Percentiles rank a stretch among this genome's conserved stretches.
Evolutionary conservation across 1,139 yeast species (phyloP).

Genomic region (Chernovozyma sophiae-reginae): DNA sequence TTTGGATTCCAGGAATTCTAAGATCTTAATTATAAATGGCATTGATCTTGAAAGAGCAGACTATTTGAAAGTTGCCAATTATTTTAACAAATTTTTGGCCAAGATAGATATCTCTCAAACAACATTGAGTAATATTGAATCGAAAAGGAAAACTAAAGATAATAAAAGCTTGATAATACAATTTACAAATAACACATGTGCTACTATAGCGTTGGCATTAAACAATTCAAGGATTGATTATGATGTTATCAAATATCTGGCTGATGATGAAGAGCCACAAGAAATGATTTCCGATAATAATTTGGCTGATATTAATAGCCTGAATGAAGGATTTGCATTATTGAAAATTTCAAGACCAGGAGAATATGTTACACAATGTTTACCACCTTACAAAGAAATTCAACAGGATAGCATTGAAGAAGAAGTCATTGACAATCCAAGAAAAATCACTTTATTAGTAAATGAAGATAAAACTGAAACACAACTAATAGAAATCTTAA

Average conservation of each 20-base stretch:
- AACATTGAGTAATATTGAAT: constrained; percentile 26
- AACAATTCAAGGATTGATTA: constrained; percentile 32
- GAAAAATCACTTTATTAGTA: constrained; percentile 29
- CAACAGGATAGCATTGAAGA: constrained; percentile 20
- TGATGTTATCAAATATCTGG: constrained; percentile 21
- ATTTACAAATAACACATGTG: constrained; percentile 49
- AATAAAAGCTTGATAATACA: constrained; percentile 44
- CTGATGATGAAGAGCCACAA: constrained; percentile 12
- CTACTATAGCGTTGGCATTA: constrained; percentile 55
- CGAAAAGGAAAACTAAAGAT: constrained; percentile 31
- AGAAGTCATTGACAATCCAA: constrained; percentile 31
- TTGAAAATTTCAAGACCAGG: constrained; percentile 51
- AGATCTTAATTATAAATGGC: constrained; percentile 45
- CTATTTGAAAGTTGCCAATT: constrained; percentile 38
- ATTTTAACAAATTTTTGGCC: constrained; percentile 38
- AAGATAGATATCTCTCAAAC: constrained; percentile 32
- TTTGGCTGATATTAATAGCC: no score
- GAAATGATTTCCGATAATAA: constrained; percentile 8
- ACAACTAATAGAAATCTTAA: constrained; percentile 23
- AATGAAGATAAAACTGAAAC: constrained; percentile 24
- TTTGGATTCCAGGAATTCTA: constrained; percentile 46
- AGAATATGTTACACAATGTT: constrained; percentile 52
- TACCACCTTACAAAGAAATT: constrained; percentile 14
- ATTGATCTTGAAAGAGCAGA: constrained; percentile 41
- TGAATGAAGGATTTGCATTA: constrained; percentile 11